A percentile compares a stretch with the other conserved stretches of the same genome.
Evolutionary conservation across 306 rosid genomes (phyloP).

Genomic region (Begonia loranthoides): DNA sequence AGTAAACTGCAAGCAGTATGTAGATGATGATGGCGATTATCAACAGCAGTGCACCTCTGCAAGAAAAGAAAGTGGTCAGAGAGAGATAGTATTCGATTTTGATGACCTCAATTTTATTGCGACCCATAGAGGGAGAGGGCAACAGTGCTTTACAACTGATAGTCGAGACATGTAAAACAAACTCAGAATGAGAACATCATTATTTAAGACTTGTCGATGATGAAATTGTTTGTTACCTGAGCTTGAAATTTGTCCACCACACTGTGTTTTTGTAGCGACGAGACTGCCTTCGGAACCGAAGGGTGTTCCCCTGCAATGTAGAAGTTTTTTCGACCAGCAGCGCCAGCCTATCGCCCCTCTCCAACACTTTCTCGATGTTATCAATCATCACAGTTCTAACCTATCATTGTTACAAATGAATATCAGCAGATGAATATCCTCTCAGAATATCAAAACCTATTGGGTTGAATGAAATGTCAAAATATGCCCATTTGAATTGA

Average conservation of each 20-base stretch:
- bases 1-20: slow-evolving; percentile 7
- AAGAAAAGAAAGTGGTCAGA: not conserved
- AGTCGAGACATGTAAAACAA: no score
- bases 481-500: no score
- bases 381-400: slow-evolving; percentile 57
- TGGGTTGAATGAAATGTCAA: no score
- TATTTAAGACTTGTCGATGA: no score
- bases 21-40: slow-evolving; percentile 11
- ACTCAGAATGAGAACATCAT: no score
- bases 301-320: slow-evolving; percentile 55
- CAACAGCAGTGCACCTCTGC: slow-evolving; percentile 13
- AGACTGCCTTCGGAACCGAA: slow-evolving; percentile 67
- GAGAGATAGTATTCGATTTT: no score
- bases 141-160: no score
- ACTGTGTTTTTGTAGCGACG: slow-evolving; percentile 52
- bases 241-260: slow-evolving; percentile 76
- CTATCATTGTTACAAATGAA: slow-evolving; percentile 16
- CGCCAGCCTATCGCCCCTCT: slow-evolving; percentile 59
- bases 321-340: slow-evolving; percentile 63
- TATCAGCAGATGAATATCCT: not conserved
- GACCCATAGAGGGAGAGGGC: no score
- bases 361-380: slow-evolving; percentile 66
- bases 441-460: not conserved
- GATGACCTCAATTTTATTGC: no score
- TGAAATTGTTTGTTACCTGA: slow-evolving; percentile 21